Percentiles rank a stretch among this genome's conserved stretches.
Conservation (phyloP, 768 basidiomycete genomes). For the Rhizopogon vinicolor region DNA sequence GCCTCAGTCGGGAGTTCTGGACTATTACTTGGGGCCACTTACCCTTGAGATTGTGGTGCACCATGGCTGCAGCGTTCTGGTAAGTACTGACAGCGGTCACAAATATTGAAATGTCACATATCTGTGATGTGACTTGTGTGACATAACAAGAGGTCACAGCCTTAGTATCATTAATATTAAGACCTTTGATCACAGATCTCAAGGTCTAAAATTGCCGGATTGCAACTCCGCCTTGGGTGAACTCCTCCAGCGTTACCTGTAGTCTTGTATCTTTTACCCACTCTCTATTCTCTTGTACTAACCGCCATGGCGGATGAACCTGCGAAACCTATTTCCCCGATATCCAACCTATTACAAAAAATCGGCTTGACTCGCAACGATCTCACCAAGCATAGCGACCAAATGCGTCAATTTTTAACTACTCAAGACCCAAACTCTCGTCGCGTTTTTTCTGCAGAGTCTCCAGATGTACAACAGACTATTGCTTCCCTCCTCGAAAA, state of each 20-base stretch:
- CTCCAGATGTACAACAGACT: slow-evolving; percentile 30
- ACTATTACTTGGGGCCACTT: slow-evolving; percentile 12
- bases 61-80: slow-evolving; percentile 39
- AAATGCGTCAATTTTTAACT: slow-evolving; percentile 78
- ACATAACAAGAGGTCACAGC: no score
- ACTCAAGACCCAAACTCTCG: slow-evolving; percentile 43
- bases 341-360: slow-evolving; percentile 64
- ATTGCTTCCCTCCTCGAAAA: slow-evolving; percentile 33
- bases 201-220: not conserved
- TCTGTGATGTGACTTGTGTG: not conserved
- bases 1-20: slow-evolving; percentile 18
- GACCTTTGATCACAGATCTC: no score
- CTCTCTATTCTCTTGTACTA: not conserved
- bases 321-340: slow-evolving; percentile 50
- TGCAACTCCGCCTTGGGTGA: not conserved
- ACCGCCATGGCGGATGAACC: slow-evolving; percentile 16
- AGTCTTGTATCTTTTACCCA: not conserved
- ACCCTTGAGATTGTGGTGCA: slow-evolving; percentile 88
- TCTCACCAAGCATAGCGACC: slow-evolving; percentile 62
- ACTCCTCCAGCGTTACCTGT: not conserved
- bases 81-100: not conserved
- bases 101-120: not conserved
- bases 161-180: no score
- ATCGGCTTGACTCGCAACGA: slow-evolving; percentile 78
- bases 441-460: slow-evolving; percentile 35